Evolutionary conservation across 352 stramenopile genomes (phyloP).

Genomic region (Phytopythium mirpurense): DNA sequence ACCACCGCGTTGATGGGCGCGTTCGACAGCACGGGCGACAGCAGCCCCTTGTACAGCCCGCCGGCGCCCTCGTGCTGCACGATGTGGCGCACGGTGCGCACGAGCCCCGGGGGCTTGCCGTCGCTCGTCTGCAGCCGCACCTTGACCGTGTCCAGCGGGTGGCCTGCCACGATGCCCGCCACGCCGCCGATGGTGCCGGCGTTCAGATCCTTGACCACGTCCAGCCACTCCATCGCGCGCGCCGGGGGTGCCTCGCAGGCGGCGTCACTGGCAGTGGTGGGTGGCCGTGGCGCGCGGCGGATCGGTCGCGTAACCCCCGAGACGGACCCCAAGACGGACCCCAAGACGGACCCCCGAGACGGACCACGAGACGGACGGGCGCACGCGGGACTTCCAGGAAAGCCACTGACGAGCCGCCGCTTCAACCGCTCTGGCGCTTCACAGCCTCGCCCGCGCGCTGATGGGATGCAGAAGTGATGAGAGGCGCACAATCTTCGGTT

Average conservation of each 20-base stretch:
- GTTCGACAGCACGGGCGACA: constrained; percentile 79
- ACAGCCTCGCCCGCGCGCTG: neutral
- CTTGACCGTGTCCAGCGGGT: constrained; percentile 86
- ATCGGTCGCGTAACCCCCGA: too few relatives aligned
- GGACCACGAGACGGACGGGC: too few relatives aligned
- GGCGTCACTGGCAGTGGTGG: too few relatives aligned
- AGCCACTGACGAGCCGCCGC: too few relatives aligned
- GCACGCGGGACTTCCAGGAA: too few relatives aligned
- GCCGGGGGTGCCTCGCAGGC: too few relatives aligned
- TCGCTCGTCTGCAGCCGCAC: constrained; percentile 72
- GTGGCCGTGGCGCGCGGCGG: too few relatives aligned
- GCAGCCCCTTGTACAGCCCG: constrained; percentile 68
- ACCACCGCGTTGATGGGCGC: constrained; percentile 83
- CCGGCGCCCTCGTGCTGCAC: constrained; percentile 45
- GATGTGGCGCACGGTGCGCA: constrained; percentile 49
- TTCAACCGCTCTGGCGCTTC: neutral
- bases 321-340: too few relatives aligned
- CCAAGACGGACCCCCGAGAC: too few relatives aligned
- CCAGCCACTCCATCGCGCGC: constrained; percentile 65
- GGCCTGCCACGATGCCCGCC: constrained; percentile 68
- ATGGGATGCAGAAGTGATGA: constrained; percentile 1
- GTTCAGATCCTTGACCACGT: constrained; percentile 81
- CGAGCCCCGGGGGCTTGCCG: constrained; percentile 23
- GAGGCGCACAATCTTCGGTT: too few relatives aligned
- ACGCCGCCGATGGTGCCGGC: constrained; percentile 77